A percentile compares a stretch with the other conserved stretches of the same genome.
Conservation (phyloP, 805 yeast species). For the Nakazawaea wickerhamii region DNA sequence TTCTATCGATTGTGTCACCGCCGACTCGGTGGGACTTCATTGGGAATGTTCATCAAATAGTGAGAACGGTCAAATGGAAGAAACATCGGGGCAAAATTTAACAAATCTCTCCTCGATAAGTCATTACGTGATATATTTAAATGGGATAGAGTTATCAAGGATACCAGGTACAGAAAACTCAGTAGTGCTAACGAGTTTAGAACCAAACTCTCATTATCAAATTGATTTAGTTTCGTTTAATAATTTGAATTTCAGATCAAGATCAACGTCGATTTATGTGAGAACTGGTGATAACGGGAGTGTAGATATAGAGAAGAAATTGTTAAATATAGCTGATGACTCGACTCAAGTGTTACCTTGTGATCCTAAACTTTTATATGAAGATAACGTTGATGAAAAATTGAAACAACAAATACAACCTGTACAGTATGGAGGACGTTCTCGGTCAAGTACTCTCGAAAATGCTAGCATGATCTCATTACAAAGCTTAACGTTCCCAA, state of each 20-base stretch:
- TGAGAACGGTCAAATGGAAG: conserved; percentile 2
- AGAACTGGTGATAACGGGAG: conserved; percentile 28
- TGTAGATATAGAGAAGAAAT: conserved; percentile 15
- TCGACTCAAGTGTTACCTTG: conserved; percentile 5
- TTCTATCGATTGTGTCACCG: conserved; percentile 49
- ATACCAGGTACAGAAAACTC: conserved; percentile 32
- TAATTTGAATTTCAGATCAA: conserved; percentile 33
- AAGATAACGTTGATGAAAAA: conserved; percentile 24
- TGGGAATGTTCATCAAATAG: conserved; percentile 40
- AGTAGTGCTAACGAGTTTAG: conserved; percentile 27
- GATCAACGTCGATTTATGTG: conserved; percentile 34
- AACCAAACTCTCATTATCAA: conserved; percentile 33
- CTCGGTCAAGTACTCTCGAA: conserved; percentile 31
- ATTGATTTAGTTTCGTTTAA: conserved; percentile 39
- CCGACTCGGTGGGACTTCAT: conserved; percentile 41
- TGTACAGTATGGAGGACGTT: conserved; percentile 21
- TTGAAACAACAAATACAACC: conserved; percentile 20
- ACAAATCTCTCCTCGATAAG: conserved; percentile 27
- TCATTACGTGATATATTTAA: conserved; percentile 32
- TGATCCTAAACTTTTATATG: conserved; percentile 14
- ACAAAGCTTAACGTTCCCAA: neutral
- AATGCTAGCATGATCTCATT: conserved; percentile 18
- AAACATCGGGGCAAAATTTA: neutral
- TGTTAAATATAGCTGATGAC: conserved; percentile 14
- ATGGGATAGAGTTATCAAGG: conserved; percentile 31